phyloP scores from a whole-genome alignment of 371 early-diverging fungal genomes.

The Apophysomyces ossiformis region DNA sequence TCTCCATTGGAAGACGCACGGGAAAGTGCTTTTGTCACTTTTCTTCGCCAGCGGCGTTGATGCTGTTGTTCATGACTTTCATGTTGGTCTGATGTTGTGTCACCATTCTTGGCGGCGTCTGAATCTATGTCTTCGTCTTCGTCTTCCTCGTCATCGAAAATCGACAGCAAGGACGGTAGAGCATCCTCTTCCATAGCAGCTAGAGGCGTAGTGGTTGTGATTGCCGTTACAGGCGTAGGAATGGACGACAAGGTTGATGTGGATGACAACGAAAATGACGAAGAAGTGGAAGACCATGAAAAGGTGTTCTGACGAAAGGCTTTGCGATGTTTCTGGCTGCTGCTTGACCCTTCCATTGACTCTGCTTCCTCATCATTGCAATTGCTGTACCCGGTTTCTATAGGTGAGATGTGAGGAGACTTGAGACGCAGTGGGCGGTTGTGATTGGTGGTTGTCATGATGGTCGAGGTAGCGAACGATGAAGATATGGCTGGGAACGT shows the following conservation, averaged over 20 bases:
- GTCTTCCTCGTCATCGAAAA: constrained; percentile 14
- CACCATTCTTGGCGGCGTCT: constrained; percentile 11
- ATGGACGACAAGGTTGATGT: constrained; percentile 11
- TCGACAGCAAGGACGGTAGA: background rate
- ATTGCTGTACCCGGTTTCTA: background rate
- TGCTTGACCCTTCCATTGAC: background rate
- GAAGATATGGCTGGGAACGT: background rate
- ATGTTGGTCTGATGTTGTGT: background rate
- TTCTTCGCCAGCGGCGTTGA: constrained; percentile 23
- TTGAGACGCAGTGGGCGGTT: constrained; percentile 4
- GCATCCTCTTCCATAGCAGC: background rate
- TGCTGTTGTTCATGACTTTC: constrained; percentile 19
- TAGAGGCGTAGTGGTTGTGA: constrained; percentile 14
- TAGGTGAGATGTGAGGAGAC: background rate
- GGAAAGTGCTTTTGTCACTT: constrained; percentile 43
- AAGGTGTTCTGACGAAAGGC: constrained; percentile 4
- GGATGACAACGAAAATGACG: constrained; percentile 12
- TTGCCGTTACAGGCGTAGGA: constrained; percentile 14
- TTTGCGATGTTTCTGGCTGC: background rate
- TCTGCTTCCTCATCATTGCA: background rate
- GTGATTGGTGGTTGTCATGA: background rate
- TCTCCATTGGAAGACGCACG: constrained; percentile 82
- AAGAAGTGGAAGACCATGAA: constrained; percentile 18
- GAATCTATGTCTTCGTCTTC: constrained; percentile 11
- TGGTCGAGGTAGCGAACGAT: background rate